phyloP scores from a whole-genome alignment of 768 basidiomycete genomes.

The Nidularia pulvinata region DNA sequence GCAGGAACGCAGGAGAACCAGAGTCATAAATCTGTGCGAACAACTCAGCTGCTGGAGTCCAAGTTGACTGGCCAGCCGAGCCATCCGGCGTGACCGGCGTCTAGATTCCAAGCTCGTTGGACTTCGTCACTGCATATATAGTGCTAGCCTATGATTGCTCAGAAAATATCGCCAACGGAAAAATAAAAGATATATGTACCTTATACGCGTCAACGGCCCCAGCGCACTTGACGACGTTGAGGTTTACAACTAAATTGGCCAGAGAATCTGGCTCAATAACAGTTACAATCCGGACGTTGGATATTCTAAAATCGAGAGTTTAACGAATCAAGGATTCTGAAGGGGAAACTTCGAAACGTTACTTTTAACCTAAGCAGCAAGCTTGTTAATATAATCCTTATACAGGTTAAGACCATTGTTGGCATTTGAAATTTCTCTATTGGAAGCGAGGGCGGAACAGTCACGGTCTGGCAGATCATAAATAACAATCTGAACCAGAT shows the following conservation, averaged over 20 bases:
- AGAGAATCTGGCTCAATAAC: slow-evolving; percentile 29
- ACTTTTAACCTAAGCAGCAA: neutral
- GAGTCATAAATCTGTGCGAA: slow-evolving; percentile 19
- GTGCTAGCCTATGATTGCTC: slow-evolving; percentile 9
- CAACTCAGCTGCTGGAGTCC: slow-evolving; percentile 20
- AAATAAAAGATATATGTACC: neutral
- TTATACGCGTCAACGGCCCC: slow-evolving; percentile 23
- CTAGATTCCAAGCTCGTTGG: slow-evolving; percentile 23
- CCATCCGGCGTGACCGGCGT: slow-evolving; percentile 31
- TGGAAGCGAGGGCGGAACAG: slow-evolving; percentile 26
- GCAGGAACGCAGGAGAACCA: slow-evolving; percentile 19
- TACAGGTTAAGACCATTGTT: slow-evolving; percentile 25
- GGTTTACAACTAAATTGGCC: slow-evolving; percentile 26
- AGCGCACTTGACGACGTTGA: slow-evolving; percentile 22
- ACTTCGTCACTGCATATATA: slow-evolving; percentile 21
- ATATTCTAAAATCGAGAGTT: neutral
- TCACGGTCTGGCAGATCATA: slow-evolving; percentile 34
- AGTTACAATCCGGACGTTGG: slow-evolving; percentile 18
- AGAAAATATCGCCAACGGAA: neutral
- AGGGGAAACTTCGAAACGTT: neutral
- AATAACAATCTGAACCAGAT: slow-evolving; percentile 25
- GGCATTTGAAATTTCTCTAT: slow-evolving; percentile 23
- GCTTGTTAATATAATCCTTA: slow-evolving; percentile 21
- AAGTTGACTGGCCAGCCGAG: slow-evolving; percentile 28
- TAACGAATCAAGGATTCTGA: too few species aligned